These are phyloP conservation scores for Coniophora puteana DNA, from an alignment of 1,284 basidiomycete species.

Conservation along the genomic window DNA sequence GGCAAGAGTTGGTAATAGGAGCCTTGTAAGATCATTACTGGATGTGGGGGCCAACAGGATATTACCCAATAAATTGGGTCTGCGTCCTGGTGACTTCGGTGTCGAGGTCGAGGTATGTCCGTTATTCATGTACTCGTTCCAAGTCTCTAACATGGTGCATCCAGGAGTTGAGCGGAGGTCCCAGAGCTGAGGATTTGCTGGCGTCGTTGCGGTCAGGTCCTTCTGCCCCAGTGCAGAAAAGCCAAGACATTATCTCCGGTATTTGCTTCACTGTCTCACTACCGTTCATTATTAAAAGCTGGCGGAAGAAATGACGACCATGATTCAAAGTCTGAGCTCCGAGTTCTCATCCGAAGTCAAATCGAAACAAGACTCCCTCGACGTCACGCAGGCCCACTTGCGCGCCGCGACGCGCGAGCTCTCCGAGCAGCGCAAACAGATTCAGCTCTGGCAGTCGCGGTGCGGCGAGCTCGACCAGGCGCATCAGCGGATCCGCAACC, in stretches of 20 bases:
- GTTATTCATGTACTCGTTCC: constrained; percentile 6
- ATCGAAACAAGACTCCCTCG: constrained; percentile 82
- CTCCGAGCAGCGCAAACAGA: constrained; percentile 83
- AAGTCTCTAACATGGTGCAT: constrained; percentile 4
- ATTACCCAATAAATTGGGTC: constrained; percentile 90
- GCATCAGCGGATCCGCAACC: constrained; percentile 72
- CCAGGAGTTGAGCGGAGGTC: constrained; percentile 67
- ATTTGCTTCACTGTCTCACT: constrained; percentile 14
- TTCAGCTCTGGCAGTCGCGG: constrained; percentile 68
- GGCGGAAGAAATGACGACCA: constrained; percentile 71
- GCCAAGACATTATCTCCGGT: constrained; percentile 88
- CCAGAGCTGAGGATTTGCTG: constrained; percentile 73
- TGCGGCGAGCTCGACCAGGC: constrained; percentile 78
- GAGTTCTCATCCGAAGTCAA: constrained; percentile 87
- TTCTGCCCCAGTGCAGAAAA: constrained; percentile 77
- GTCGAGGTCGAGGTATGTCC: constrained; percentile 80
- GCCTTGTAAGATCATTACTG: constrained; percentile 82
- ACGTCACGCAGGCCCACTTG: constrained; percentile 83
- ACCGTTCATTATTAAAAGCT: constrained; percentile 10
- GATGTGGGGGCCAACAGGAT: constrained; percentile 93
- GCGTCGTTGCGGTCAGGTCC: constrained; percentile 66
- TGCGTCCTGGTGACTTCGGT: constrained; percentile 92
- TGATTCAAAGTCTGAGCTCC: constrained; percentile 74
- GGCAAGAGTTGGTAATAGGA: constrained; percentile 89
- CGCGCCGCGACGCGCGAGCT: constrained; percentile 88